Base-by-base conservation (phyloP, 2,329 filamentous ascomycete genomes). In the Ploettnerulaceae sp. region DNA sequence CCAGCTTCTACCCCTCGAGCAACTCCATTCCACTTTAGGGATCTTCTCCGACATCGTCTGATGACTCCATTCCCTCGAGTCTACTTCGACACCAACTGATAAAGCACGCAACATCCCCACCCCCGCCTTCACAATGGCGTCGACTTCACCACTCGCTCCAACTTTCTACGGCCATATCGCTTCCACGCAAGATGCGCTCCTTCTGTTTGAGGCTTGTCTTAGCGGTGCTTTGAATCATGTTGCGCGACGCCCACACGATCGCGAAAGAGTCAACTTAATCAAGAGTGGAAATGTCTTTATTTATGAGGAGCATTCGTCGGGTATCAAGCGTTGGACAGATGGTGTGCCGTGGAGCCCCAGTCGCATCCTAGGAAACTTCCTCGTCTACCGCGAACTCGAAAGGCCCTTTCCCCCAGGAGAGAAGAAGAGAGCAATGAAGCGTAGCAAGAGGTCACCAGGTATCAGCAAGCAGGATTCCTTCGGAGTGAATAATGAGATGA, bases 351-450 rank as follows among this genome's bases (percentile, higher is more conserved):
- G 90, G 90, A 94, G 87, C 57, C 90, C 90, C 0, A 94, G 90
- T 69, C 81, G 93, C 46, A 93, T 97, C 2, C 95, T 93, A 0
- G 93, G 93, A 42, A 97, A 93, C 70, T 98, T 98, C 66, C 69
- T 98, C 48, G 96, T 93, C 1, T 98, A 98, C 63, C 80, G 93
- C 22, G 93, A 98, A 64, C 96, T 98, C 87, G 93, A 97, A 67
- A 90, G 91, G 84, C 65, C 82, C 86, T 90, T 90, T 56, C 81
- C 84, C 2, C 84, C 86, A 0, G 87, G 87, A 5, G 85, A 91
- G 70, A 93, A 91, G 74, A 93, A 93, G 66, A 76, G 84, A 36
- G 87, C 87, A 0, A 82, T 84, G 68, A 90, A 88, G 59, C 58
- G 83, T 57, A 76, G 73, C 48, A 81, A 73, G 54, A 66, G 56